phyloP scores from a whole-genome alignment of 2,329 filamentous ascomycete species.

The Aspergillus sp. region DNA sequence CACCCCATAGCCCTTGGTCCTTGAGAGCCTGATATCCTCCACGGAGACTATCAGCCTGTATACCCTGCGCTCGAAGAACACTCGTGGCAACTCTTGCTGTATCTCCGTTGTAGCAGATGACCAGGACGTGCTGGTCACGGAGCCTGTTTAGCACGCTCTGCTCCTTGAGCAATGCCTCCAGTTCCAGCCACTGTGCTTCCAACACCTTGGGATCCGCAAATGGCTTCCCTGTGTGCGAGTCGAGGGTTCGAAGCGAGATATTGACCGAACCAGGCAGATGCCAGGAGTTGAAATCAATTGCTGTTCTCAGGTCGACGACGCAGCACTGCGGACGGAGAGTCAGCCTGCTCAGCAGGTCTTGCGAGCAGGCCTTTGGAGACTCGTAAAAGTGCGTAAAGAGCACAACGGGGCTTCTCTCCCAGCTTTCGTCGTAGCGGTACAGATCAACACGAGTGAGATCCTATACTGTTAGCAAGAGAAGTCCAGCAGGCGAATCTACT shows the following conservation, averaged over 20 bases:
- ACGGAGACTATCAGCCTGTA: slow-evolving; percentile 52
- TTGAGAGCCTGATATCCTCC: slow-evolving; percentile 45
- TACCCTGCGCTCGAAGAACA: slow-evolving; percentile 56
- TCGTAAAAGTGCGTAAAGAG: slow-evolving; percentile 47
- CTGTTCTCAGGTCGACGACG: slow-evolving; percentile 53
- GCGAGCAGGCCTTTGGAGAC: slow-evolving; percentile 25
- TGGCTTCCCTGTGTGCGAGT: slow-evolving; percentile 45
- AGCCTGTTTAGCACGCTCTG: slow-evolving; percentile 26
- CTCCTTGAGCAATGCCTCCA: slow-evolving; percentile 51
- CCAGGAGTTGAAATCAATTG: slow-evolving; percentile 48
- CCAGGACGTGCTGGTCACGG: slow-evolving; percentile 44
- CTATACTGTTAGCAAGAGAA: slow-evolving; percentile 31
- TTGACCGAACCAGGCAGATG: slow-evolving; percentile 53
- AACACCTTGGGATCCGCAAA: slow-evolving; percentile 53
- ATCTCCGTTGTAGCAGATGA: slow-evolving; percentile 61
- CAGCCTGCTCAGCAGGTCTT: slow-evolving; percentile 29
- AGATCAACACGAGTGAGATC: slow-evolving; percentile 55
- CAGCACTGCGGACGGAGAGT: slow-evolving; percentile 35
- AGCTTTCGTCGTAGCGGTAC: slow-evolving; percentile 60
- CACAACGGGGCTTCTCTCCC: slow-evolving; percentile 53
- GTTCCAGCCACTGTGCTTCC: slow-evolving; percentile 52
- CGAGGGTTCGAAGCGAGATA: slow-evolving; percentile 46
- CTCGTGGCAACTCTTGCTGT: slow-evolving; percentile 59
- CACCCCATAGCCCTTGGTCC: slow-evolving; percentile 33
- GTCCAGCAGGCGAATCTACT: slow-evolving; percentile 6